phyloP scores from a whole-genome alignment of 768 basidiomycete genomes.

The Mycena crocata region DNA sequence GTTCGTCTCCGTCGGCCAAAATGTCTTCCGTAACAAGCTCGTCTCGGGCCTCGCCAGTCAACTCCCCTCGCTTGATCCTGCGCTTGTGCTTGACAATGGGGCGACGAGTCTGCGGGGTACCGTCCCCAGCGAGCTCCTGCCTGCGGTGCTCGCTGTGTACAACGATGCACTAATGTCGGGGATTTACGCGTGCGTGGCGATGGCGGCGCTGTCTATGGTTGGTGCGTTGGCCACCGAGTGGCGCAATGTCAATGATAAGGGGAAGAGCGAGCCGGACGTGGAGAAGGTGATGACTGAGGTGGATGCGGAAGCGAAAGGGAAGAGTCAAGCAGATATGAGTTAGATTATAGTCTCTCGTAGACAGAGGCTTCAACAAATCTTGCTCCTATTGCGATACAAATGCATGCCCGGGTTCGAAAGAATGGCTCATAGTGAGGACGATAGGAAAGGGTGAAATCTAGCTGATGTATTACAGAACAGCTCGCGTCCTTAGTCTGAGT shows the following conservation, averaged over 20 bases:
- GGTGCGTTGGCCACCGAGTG: constrained; percentile 2
- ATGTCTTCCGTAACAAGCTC: constrained; percentile 26
- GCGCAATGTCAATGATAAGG: constrained; percentile 4
- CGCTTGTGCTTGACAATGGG: constrained; percentile 1
- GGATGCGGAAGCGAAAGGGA: too few species aligned
- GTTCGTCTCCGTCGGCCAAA: constrained; percentile 33
- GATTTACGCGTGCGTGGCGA: neutral
- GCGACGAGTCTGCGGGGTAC: constrained; percentile 2
- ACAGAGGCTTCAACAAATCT: too few species aligned
- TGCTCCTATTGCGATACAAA: too few species aligned
- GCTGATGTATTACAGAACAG: too few species aligned
- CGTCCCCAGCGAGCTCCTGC: neutral
- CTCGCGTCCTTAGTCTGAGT: too few species aligned
- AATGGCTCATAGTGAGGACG: too few species aligned
- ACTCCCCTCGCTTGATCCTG: constrained; percentile 9
- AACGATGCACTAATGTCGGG: neutral
- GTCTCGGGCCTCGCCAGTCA: neutral
- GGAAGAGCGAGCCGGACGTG: too few species aligned
- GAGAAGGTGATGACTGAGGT: too few species aligned
- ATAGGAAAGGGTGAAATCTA: too few species aligned
- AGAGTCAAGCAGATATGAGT: too few species aligned
- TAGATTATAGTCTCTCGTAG: too few species aligned
- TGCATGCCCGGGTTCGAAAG: too few species aligned
- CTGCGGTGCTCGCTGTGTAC: constrained; percentile 10
- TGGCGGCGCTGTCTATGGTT: neutral